These are phyloP conservation scores for Chytriomyces hyalinus DNA, from an alignment of 192 early-diverging fungal genomes.

Conservation along the genomic window DNA sequence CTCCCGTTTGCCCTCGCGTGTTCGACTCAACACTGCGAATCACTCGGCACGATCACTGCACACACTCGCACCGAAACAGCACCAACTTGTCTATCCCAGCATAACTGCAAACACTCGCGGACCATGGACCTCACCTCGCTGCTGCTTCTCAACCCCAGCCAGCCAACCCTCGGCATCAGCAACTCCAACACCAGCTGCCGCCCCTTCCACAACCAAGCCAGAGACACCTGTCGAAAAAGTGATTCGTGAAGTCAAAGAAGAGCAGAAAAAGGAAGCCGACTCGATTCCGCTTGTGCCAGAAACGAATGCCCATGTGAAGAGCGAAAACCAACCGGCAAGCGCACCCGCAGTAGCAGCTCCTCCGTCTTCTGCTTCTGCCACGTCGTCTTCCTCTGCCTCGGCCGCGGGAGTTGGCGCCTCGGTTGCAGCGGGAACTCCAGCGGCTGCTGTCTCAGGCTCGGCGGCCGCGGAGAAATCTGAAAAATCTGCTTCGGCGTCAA, in stretches of 20 bases:
- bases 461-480: too few relatives aligned
- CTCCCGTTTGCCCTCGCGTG: too few relatives aligned
- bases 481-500: too few relatives aligned
- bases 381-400: constrained; percentile 25
- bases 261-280: constrained; percentile 18
- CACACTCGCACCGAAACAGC: too few relatives aligned
- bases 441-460: too few relatives aligned
- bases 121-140: too few relatives aligned
- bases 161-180: not conserved
- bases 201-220: constrained; percentile 31
- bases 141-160: too few relatives aligned
- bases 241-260: constrained; percentile 53
- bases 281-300: not conserved
- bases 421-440: too few relatives aligned
- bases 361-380: not conserved
- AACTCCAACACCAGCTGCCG: not conserved
- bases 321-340: not conserved
- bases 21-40: too few relatives aligned
- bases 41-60: too few relatives aligned
- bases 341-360: not conserved
- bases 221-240: constrained; percentile 53
- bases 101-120: too few relatives aligned
- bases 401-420: not conserved
- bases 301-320: not conserved
- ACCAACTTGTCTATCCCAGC: too few relatives aligned